phyloP scores from a whole-genome alignment of 257 asterid genomes.

The Eustoma russellianum region DNA sequence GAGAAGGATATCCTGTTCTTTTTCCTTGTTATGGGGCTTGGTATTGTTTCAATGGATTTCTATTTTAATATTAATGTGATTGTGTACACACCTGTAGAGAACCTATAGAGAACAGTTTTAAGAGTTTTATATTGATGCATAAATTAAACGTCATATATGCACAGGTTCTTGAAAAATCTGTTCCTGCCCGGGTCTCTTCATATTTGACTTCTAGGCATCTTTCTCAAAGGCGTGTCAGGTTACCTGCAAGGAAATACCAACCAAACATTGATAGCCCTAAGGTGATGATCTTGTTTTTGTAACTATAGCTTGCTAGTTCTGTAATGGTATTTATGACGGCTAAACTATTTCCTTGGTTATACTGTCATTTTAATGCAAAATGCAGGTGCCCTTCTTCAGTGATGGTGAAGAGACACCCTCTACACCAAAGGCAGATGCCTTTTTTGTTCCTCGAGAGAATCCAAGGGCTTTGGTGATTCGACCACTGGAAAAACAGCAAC shows the following conservation, averaged over 20 bases:
- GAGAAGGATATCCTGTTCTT: too few species aligned
- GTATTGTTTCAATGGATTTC: background rate
- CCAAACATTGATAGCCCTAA: conserved; percentile 70
- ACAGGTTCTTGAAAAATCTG: conserved; percentile 88
- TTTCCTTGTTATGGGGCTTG: too few species aligned
- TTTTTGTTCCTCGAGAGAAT: conserved; percentile 87
- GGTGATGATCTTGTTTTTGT: conserved; percentile 26
- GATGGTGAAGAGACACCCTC: conserved; percentile 79
- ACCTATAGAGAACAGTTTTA: too few species aligned
- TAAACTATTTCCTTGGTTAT: background rate
- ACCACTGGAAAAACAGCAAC: conserved; percentile 71
- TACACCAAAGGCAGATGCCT: conserved; percentile 94
- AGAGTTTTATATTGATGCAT: background rate
- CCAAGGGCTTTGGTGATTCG: conserved; percentile 95
- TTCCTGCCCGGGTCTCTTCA: conserved; percentile 67
- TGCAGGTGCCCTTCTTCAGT: conserved; percentile 80
- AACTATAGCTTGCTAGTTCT: background rate
- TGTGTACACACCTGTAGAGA: background rate
- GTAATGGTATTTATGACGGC: background rate
- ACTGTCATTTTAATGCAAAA: background rate
- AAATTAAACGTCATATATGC: background rate
- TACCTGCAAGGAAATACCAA: conserved; percentile 80
- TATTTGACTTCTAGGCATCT: conserved; percentile 80
- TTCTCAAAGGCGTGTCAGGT: conserved; percentile 82
- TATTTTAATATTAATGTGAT: background rate